These are phyloP conservation scores for Metschnikowia picachoensis DNA, from an alignment of 805 yeast genomes.

Conservation along the genomic window DNA sequence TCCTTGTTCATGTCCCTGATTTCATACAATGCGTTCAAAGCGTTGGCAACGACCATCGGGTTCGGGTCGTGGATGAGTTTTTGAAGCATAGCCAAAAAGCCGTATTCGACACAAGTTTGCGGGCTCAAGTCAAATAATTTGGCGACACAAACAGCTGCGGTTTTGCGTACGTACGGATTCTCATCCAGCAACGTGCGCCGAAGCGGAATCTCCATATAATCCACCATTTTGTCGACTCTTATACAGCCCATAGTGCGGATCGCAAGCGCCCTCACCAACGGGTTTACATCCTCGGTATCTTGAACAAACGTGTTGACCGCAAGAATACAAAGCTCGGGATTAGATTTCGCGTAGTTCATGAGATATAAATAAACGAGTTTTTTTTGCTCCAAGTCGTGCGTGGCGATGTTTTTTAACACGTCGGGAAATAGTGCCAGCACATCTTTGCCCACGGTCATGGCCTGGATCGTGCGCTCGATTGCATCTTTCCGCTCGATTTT, in stretches of 20 bases:
- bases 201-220: constrained; percentile 88
- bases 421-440: constrained; percentile 94
- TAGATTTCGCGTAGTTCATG: constrained; percentile 95
- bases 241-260: constrained; percentile 99
- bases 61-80: constrained; percentile 76
- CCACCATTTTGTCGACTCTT: constrained; percentile 91
- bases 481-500: constrained; percentile 95
- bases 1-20: constrained; percentile 65
- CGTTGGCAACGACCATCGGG: constrained; percentile 97
- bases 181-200: constrained; percentile 83
- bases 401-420: constrained; percentile 92
- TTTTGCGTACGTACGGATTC: constrained; percentile 94
- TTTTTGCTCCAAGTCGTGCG: constrained; percentile 94
- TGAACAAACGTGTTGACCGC: constrained; percentile 96
- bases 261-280: constrained; percentile 91
- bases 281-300: constrained; percentile 96
- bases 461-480: constrained; percentile 92
- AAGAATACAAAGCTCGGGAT: constrained; percentile 91
- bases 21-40: constrained; percentile 81
- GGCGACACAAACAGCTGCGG: constrained; percentile 97
- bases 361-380: constrained; percentile 89
- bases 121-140: constrained; percentile 85
- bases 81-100: constrained; percentile 69
- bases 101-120: constrained; percentile 77
- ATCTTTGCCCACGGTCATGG: constrained; percentile 97